phyloP scores from a whole-genome alignment of 352 stramenopile species.

The Pythium guiyangense region DNA sequence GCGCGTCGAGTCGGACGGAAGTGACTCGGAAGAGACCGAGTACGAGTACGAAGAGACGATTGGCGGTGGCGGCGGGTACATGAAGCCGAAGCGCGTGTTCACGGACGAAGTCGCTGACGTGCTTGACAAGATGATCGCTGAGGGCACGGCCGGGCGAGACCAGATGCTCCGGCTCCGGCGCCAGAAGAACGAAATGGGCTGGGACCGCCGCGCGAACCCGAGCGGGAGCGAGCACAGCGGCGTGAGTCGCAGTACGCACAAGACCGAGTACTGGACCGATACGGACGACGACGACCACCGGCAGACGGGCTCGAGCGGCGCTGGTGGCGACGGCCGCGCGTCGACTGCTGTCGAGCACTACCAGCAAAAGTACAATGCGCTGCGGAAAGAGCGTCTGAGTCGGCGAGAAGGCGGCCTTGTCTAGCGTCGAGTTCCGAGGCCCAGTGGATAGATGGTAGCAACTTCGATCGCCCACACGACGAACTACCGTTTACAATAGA shows the following conservation, averaged over 20 bases:
- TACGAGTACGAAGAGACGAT: slow-evolving; percentile 17
- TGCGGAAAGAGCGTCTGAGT: slow-evolving; percentile 47
- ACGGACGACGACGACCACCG: slow-evolving; percentile 42
- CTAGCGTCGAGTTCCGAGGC: too few relatives aligned
- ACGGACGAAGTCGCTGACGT: slow-evolving; percentile 70
- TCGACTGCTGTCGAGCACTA: slow-evolving; percentile 30
- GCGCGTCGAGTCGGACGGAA: slow-evolving; percentile 27
- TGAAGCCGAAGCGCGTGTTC: slow-evolving; percentile 56
- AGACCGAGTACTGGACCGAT: slow-evolving; percentile 36
- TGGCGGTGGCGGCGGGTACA: slow-evolving; percentile 43
- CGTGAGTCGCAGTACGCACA: slow-evolving; percentile 19
- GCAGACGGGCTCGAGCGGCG: slow-evolving; percentile 26
- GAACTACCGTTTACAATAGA: too few relatives aligned
- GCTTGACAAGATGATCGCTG: slow-evolving; percentile 76
- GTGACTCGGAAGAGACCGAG: slow-evolving; percentile 44
- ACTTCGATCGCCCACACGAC: too few relatives aligned
- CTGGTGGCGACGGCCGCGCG: slow-evolving; percentile 17
- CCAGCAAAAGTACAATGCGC: slow-evolving; percentile 47
- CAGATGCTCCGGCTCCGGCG: slow-evolving; percentile 64
- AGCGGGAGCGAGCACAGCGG: neutral
- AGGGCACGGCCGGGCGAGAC: slow-evolving; percentile 59
- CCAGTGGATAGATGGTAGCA: too few relatives aligned
- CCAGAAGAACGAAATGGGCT: slow-evolving; percentile 57
- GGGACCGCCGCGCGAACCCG: slow-evolving; percentile 46
- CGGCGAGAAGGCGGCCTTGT: slow-evolving; percentile 44